These are phyloP conservation scores for Xanthoconium purpureum DNA, from an alignment of 768 basidiomycete genomes.

Conservation along the genomic window DNA sequence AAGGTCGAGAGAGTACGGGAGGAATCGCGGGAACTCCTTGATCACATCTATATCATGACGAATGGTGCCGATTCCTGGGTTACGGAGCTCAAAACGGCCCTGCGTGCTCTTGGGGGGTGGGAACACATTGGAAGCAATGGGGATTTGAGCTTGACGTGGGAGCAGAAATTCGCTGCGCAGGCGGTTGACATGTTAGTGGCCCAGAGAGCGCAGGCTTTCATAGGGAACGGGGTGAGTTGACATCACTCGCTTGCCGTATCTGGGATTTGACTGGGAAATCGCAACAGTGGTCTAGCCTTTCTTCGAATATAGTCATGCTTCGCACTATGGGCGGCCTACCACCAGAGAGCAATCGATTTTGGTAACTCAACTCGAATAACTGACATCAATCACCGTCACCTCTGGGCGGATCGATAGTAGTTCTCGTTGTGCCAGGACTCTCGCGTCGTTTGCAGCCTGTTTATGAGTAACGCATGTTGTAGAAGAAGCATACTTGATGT, in stretches of 20 bases:
- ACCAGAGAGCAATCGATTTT: constrained; percentile 32
- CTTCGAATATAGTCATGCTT: constrained; percentile 40
- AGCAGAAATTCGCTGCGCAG: constrained; percentile 44
- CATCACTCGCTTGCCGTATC: not conserved
- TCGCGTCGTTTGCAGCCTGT: not conserved
- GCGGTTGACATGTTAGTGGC: constrained; percentile 51
- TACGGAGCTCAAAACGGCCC: constrained; percentile 32
- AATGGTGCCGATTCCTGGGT: constrained; percentile 44
- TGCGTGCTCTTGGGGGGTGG: constrained; percentile 37
- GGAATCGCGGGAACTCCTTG: constrained; percentile 25
- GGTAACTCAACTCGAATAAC: constrained; percentile 19
- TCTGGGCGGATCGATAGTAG: no score
- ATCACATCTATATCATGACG: constrained; percentile 45
- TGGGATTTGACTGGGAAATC: not conserved
- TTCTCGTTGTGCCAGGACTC: no score
- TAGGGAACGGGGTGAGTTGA: constrained; percentile 49
- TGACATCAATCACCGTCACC: no score
- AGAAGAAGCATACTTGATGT: no score
- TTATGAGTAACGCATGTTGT: not conserved
- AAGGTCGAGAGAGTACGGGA: constrained; percentile 35
- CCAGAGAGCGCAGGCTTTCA: constrained; percentile 43
- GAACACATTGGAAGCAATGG: constrained; percentile 36
- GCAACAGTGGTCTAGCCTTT: constrained; percentile 38
- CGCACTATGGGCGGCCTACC: constrained; percentile 29
- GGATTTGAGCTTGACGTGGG: constrained; percentile 39